Conservation (phyloP, 2,329 filamentous ascomycete species). For the Alternaria atra region DNA sequence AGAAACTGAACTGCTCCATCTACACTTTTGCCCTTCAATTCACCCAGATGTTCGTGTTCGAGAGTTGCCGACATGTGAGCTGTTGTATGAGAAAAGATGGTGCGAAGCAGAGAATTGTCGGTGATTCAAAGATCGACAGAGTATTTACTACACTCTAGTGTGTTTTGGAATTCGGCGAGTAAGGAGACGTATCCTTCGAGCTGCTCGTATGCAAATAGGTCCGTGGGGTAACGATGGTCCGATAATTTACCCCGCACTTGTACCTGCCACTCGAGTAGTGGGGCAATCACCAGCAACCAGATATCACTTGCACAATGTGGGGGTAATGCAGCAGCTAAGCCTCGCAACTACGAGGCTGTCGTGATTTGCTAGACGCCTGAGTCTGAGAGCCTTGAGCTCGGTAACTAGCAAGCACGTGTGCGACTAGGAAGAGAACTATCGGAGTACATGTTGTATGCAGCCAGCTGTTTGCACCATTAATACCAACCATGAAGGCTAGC, state of each 20-base stretch:
- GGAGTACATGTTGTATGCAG: background rate
- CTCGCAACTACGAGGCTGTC: background rate
- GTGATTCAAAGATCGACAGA: background rate
- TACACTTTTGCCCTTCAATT: slow-evolving; percentile 34
- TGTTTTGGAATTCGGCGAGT: background rate
- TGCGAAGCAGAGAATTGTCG: background rate
- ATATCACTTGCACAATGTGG: background rate
- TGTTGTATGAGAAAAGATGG: background rate
- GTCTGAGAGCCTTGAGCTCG: background rate
- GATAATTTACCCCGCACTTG: slow-evolving; percentile 15
- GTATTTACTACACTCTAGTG: background rate
- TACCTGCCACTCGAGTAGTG: slow-evolving; percentile 1
- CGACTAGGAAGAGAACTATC: background rate
- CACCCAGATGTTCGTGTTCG: slow-evolving; percentile 33
- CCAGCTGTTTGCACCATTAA: background rate
- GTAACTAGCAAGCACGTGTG: background rate
- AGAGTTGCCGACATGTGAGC: slow-evolving; percentile 32
- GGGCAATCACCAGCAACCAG: slow-evolving; percentile 8
- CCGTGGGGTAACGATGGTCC: background rate
- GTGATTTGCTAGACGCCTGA: background rate
- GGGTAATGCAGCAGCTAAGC: background rate
- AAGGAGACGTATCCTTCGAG: background rate
- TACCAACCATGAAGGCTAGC: background rate
- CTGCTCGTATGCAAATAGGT: background rate
- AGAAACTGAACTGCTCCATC: slow-evolving; percentile 47